Base-by-base conservation (phyloP, 2,329 filamentous ascomycete genomes). In the Diaporthe helianthi region DNA sequence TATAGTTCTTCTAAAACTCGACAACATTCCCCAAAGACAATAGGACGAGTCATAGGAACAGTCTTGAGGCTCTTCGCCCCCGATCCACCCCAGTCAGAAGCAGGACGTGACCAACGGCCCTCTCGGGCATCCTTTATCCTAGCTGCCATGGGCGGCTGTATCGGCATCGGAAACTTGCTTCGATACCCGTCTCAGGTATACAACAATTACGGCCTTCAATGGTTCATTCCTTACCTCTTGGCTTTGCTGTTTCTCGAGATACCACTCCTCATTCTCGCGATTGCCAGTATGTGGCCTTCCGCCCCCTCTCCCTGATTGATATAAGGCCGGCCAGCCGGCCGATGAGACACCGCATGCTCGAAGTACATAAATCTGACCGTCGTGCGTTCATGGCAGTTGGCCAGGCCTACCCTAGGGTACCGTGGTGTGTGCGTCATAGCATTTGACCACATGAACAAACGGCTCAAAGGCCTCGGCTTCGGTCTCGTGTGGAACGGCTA, bases 161-260 rank as follows among this genome's bases (percentile, higher is more conserved):
- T 58, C 4, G 54, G 54, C 15, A 58, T 58, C n/a, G 54, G 33
- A 3, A 58, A 58, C 36, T n/a, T 58, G 36, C 33, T 58, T 19
- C 54, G 54, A 26, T 58, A 58, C 22, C 33, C 54, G 41, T 58
- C 33, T 12, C 54, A 58, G n/a, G 54, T 58, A 24, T 58, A 41
- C 36, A 58, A 58, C 33, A 58, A 41, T 22, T 58, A 58, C 15
- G 33, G 54, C 15, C 54, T 58, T 15, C 33, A 58, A 19, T 58
- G 54, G 33, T 58, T 41, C 22, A 58, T 58, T 6, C 33, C 33
- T 7, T 58, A 58, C 22, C 26, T 58, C 5, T 0, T 58, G 36
- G 54, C 54, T 36, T 29, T 58, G 8, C 7, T 41, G 4, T 58
- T 58, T 17, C 53, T 55, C 6, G 53, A 33, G 1, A 55, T 55